phyloP scores from a whole-genome alignment of 2,329 filamentous ascomycete species.

The Aaosphaeria pasadenensis region DNA sequence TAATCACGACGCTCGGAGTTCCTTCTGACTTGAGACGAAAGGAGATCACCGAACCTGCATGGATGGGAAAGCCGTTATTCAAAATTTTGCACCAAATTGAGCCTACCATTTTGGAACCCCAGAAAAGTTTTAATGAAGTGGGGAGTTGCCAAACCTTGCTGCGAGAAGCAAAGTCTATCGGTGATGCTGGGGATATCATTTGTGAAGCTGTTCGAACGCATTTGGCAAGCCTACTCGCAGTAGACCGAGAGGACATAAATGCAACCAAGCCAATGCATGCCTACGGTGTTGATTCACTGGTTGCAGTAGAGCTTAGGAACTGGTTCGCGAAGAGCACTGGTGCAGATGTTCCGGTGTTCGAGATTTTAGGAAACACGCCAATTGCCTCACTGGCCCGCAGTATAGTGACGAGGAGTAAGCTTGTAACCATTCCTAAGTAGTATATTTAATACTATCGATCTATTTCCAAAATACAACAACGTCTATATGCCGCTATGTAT shows the following conservation, averaged over 20 bases:
- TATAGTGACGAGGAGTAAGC: no score
- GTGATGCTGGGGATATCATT: neutral
- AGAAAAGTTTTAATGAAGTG: neutral
- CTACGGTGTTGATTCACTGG: slow-evolving; percentile 23
- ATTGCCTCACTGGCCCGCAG: no score
- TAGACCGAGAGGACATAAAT: slow-evolving; percentile 9
- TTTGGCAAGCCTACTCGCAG: neutral
- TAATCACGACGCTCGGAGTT: neutral
- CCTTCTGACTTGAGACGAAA: neutral
- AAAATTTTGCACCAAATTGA: neutral
- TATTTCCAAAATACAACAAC: no score
- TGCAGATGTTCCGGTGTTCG: slow-evolving; percentile 15
- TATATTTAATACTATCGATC: no score
- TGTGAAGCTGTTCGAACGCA: neutral
- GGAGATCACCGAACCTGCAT: neutral
- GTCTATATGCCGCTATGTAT: no score
- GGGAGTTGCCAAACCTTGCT: neutral
- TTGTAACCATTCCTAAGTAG: no score
- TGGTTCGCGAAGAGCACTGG: slow-evolving; percentile 15
- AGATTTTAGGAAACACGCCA: slow-evolving; percentile 7
- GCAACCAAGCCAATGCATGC: slow-evolving; percentile 7
- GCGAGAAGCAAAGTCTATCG: neutral
- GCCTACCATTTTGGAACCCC: neutral
- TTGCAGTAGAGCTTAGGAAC: slow-evolving; percentile 22
- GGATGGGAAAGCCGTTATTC: neutral